These are phyloP conservation scores for Geranomyces variabilis DNA, from an alignment of 192 early-diverging fungal genomes.

Conservation along the genomic window DNA sequence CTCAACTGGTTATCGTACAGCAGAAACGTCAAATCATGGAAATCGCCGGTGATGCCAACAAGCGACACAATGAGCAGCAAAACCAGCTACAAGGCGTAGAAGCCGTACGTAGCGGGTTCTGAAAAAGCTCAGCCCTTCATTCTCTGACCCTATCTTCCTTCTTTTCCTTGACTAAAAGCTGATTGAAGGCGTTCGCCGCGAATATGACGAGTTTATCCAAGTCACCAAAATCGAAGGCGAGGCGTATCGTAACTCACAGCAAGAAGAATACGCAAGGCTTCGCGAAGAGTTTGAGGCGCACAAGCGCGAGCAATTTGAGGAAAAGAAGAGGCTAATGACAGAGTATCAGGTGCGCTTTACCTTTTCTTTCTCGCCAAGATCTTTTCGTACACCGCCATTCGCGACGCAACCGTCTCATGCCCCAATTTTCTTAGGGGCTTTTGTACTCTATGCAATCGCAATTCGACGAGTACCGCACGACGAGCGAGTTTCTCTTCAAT, in stretches of 20 bases:
- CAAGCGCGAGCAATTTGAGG: slow-evolving; percentile 54
- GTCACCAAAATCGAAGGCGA: slow-evolving; percentile 64
- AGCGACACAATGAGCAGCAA: slow-evolving; percentile 61
- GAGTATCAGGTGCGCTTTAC: slow-evolving; percentile 51
- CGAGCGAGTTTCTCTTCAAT: slow-evolving; percentile 61
- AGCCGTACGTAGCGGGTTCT: slow-evolving; percentile 36
- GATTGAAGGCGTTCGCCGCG: slow-evolving; percentile 56
- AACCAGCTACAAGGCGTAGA: slow-evolving; percentile 65
- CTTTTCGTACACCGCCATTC: background rate
- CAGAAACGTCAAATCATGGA: slow-evolving; percentile 52
- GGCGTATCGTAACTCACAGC: slow-evolving; percentile 44
- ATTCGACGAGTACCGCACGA: slow-evolving; percentile 64
- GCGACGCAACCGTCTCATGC: background rate
- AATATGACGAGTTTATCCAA: slow-evolving; percentile 67
- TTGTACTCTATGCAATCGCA: slow-evolving; percentile 60
- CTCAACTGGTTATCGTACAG: slow-evolving; percentile 33
- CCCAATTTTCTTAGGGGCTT: slow-evolving; percentile 42
- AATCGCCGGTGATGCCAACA: slow-evolving; percentile 55
- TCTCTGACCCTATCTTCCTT: background rate
- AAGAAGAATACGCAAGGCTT: slow-evolving; percentile 53
- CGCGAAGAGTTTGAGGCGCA: slow-evolving; percentile 48
- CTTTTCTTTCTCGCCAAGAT: background rate
- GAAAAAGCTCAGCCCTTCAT: background rate
- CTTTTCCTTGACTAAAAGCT: slow-evolving; percentile 32
- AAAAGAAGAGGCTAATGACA: slow-evolving; percentile 56